These are phyloP conservation scores for Lipomyces chichibuensis DNA, from an alignment of 805 yeast species.

Conservation along the genomic window DNA sequence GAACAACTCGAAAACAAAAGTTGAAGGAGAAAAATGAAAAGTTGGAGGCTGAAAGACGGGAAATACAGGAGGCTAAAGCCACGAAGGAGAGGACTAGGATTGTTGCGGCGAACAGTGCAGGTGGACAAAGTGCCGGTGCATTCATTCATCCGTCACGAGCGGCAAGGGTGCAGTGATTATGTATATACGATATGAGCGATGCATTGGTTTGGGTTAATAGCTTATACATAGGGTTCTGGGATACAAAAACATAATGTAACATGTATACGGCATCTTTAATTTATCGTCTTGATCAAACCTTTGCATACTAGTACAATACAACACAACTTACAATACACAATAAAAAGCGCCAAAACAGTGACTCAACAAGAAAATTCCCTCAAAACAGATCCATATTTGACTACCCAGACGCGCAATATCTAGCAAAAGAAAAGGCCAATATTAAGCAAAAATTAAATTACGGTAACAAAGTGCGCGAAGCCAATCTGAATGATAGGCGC, in stretches of 20 bases:
- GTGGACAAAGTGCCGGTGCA: background rate
- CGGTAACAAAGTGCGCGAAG: background rate
- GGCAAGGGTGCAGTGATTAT: constrained; percentile 47
- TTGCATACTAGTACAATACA: background rate
- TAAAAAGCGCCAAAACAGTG: background rate
- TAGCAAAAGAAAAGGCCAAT: background rate
- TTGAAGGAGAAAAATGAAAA: constrained; percentile 78
- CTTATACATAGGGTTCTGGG: background rate
- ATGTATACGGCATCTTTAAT: background rate
- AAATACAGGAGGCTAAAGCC: constrained; percentile 48
- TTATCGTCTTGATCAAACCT: background rate
- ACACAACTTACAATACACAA: background rate
- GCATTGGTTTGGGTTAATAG: background rate
- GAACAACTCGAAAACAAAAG: constrained; percentile 60
- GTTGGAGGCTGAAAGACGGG: constrained; percentile 68
- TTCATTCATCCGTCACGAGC: constrained; percentile 68
- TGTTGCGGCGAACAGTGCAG: background rate
- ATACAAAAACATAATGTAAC: background rate
- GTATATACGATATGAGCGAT: constrained; percentile 6
- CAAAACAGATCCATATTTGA: background rate
- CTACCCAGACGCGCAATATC: background rate
- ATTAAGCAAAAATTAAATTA: background rate
- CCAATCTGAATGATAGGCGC: background rate
- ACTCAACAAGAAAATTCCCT: background rate
- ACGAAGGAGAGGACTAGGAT: constrained; percentile 29